Conservation (phyloP, 2,329 filamentous ascomycete species). For the Trichoderma sp. region DNA sequence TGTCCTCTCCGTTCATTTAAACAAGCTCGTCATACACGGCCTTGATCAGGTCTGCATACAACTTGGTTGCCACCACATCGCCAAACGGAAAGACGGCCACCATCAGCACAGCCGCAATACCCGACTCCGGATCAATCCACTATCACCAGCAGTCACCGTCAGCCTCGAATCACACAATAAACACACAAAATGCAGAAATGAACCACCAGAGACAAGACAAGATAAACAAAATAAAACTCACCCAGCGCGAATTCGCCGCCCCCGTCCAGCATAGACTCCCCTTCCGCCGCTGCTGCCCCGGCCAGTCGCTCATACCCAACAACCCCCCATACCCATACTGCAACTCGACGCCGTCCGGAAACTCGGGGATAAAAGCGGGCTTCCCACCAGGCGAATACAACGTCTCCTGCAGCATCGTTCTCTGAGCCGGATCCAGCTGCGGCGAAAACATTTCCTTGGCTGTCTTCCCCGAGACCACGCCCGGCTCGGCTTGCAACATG, state of each 20-base stretch:
- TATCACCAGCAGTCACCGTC: constrained; percentile 11
- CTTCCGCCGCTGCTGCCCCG: constrained; percentile 42
- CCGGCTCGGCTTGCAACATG: constrained; percentile 31
- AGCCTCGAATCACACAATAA: not conserved
- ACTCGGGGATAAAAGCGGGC: constrained; percentile 37
- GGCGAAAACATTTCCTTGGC: constrained; percentile 39
- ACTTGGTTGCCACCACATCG: constrained; percentile 35
- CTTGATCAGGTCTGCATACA: constrained; percentile 42
- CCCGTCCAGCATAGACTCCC: constrained; percentile 47
- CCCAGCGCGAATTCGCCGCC: constrained; percentile 43
- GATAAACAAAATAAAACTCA: constrained; percentile 28
- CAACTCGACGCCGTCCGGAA: constrained; percentile 32
- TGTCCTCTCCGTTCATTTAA: not conserved
- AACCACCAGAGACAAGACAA: not conserved
- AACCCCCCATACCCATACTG: constrained; percentile 41
- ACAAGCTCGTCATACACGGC: constrained; percentile 37
- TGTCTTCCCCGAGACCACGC: constrained; percentile 33
- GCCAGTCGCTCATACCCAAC: constrained; percentile 40
- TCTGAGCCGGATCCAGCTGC: constrained; percentile 39
- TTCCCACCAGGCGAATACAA: constrained; percentile 26
- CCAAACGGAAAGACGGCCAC: constrained; percentile 40
- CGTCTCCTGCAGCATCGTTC: constrained; percentile 23
- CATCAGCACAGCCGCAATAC: constrained; percentile 41
- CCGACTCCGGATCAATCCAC: constrained; percentile 40
- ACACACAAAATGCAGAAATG: not conserved